Evolutionary conservation across 371 early-diverging fungal species (phyloP), one percentile per base, ranked within the genome.

Genomic region (Mucor velutinosus): DNA sequence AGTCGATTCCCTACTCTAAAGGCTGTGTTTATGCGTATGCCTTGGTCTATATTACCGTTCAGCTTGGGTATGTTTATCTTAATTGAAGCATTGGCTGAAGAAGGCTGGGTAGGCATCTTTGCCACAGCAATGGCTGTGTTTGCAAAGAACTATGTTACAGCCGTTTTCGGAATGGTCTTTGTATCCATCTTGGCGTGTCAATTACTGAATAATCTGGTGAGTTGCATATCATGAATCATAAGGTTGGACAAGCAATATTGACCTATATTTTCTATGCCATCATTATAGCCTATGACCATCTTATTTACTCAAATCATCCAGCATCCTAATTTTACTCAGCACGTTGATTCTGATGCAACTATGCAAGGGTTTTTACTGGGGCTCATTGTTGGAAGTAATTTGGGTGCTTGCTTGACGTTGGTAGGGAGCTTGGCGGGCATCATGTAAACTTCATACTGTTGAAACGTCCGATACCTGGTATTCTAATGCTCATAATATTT

Each of bases 31-130:
- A 39, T 70, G 41, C 85, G 94, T 7, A 84, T 93, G 77, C 95
- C 95, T 2, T 93, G 91, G 87, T 72, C 79, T 1, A 87, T 95
- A 35, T 73, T 91, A 4, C 92, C 93, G 0, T 95, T 94, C 74
- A 83, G 89, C 5, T 73, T 93, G 32, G 89, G 94, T 35, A 95
- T 95, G 95, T 94, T 95, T 76, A 85, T 92, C 30, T 78, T 92
- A 41, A 90, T 92, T 30, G 92, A 94, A 71, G 86, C 87, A 1
- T 83, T 93, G 25, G 74, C 87, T 0, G 61, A 80, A 39, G 74
- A 74, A 3, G 92, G 92, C 0, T 95, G 92, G 91, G 90, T 88
- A 7, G 79, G 86, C 0, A 86, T 86, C 4, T 87, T 93, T 70
- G 89, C 93, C 7, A 76, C 59, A 11, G 85, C 77, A 15, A 78